phyloP scores from a whole-genome alignment of 2,329 filamentous ascomycete genomes.

The Dactylellina leptospora region DNA sequence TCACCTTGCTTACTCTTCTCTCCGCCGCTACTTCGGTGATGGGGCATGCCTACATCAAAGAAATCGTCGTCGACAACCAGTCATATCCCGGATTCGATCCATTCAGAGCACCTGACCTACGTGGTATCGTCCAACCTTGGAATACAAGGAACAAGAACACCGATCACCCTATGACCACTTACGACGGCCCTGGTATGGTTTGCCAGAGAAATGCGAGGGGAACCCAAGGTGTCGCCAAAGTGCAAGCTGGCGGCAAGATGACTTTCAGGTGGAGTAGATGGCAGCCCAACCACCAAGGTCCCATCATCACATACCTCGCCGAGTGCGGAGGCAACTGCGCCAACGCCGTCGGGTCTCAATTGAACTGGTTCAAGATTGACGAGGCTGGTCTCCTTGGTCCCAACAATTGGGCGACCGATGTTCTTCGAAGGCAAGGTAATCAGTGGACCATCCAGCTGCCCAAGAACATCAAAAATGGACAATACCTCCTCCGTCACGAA shows the following conservation, averaged over 20 bases:
- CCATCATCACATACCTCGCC: slow-evolving; percentile 64
- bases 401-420: slow-evolving; percentile 62
- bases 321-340: slow-evolving; percentile 62
- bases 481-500: slow-evolving; percentile 68
- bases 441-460: slow-evolving; percentile 62
- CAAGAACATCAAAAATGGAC: slow-evolving; percentile 59
- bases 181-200: slow-evolving; percentile 62
- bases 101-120: slow-evolving; percentile 38
- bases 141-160: slow-evolving; percentile 20
- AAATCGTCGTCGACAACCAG: slow-evolving; percentile 44
- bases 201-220: slow-evolving; percentile 63
- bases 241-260: slow-evolving; percentile 63
- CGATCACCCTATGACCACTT: slow-evolving; percentile 1
- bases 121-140: slow-evolving; percentile 58
- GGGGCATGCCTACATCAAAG: slow-evolving; percentile 53
- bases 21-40: slow-evolving; percentile 37
- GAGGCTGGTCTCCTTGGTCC: slow-evolving; percentile 59
- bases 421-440: slow-evolving; percentile 66
- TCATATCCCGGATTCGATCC: slow-evolving; percentile 50
- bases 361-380: slow-evolving; percentile 64
- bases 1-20: slow-evolving; percentile 45
- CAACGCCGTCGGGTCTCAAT: slow-evolving; percentile 60
- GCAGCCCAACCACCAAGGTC: slow-evolving; percentile 65
- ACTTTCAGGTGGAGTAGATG: slow-evolving; percentile 65
- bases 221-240: slow-evolving; percentile 61